phyloP scores from a whole-genome alignment of 1,284 basidiomycete species.

The Fomitopsis betulina region DNA sequence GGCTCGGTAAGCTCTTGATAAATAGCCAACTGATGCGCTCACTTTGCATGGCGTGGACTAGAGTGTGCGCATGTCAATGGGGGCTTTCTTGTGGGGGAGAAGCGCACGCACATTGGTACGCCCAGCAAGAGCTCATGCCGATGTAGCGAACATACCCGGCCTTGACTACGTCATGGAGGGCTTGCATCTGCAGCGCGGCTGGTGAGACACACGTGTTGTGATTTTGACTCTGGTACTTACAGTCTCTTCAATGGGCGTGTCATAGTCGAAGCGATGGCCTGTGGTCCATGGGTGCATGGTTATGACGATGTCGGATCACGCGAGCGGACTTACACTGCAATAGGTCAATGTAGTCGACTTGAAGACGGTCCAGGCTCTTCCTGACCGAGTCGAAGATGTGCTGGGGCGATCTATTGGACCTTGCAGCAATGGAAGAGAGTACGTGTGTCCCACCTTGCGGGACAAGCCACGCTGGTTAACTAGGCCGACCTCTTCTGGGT shows the following conservation, averaged over 20 bases:
- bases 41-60: conserved; percentile 49
- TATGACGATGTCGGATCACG: not conserved
- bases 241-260: conserved; percentile 27
- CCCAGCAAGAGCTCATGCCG: conserved; percentile 48
- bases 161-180: conserved; percentile 64
- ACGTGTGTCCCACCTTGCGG: conserved; percentile 29
- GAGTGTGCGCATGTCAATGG: not conserved
- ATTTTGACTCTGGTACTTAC: conserved; percentile 3
- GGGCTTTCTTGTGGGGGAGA: not conserved
- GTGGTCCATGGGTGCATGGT: not conserved
- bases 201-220: too few species aligned
- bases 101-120: conserved; percentile 23
- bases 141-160: conserved; percentile 64
- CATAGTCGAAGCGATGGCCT: conserved; percentile 26
- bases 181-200: conserved; percentile 39
- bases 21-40: not conserved
- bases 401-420: conserved; percentile 16
- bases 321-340: conserved; percentile 25
- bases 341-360: conserved; percentile 42
- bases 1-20: not conserved
- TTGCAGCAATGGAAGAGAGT: too few species aligned
- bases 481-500: conserved; percentile 25
- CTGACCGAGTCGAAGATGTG: conserved; percentile 43
- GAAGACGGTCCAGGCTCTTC: conserved; percentile 35
- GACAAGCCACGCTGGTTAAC: conserved; percentile 36